Evolutionary conservation across 345 rosid species (phyloP), one percentile per base, ranked within the genome.

Genomic region (Eutrema japonicum): DNA sequence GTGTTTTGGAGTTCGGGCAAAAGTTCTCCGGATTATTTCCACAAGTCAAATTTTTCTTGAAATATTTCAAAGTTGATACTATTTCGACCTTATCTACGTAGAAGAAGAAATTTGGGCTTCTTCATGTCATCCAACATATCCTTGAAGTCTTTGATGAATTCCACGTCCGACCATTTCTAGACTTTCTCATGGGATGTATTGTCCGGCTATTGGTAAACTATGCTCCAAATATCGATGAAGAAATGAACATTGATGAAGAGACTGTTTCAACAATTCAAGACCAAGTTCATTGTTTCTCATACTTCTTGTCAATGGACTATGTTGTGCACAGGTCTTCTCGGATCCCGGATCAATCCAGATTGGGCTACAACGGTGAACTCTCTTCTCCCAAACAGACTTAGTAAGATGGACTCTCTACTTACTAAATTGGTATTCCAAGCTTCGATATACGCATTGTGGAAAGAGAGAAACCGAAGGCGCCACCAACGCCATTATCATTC

Each of bases 131-230:
- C 63, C 81, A 87, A 77, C 87, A 86, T 64, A 62, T 87, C 58
- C 78, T 89, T 50, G 80, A 76, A 68, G 85, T 81, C 70, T 87
- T 93, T 81, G 93, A 85, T 80, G 90, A 79, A 72, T 74, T 79
- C 30, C 97, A 71, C 66, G 41, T 86, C 75, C 72, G 59, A 72
- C 93, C 98, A 60, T 89, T 87, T 76, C 85, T 93, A 51, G 78
- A 85, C 81, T 79, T 90, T 47, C 66, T 93, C 40, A 86, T 90
- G 90, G 96, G 93, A 60, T 86, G 84, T 71, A 89, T 85, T 80
- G 90, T 84, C 50, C 89, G 86, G 69, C 75, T 93, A 56, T 55
- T 93, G 77, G 62, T 66, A 37, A 84, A 84, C 81, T 84, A 85
- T 43, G 71, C 80, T 71, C 72, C 56, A 61, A 61, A 74, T 71